Conservation (phyloP, 768 basidiomycete species). For the Tulasnella sp. region DNA sequence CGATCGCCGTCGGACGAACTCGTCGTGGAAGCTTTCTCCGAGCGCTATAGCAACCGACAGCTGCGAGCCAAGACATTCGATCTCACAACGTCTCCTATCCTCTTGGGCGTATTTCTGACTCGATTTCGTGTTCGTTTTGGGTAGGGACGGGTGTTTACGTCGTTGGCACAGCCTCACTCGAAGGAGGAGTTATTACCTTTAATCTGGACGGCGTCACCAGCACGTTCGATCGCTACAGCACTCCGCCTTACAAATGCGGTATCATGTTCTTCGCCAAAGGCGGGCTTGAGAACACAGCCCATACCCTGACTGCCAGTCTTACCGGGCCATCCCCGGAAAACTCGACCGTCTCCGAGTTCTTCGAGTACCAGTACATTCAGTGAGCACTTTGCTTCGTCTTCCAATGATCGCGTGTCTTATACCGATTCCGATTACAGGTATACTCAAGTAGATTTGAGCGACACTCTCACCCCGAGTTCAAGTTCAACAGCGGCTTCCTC, state of each 20-base stretch:
- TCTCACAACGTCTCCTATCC: not conserved
- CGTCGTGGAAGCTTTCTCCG: not conserved
- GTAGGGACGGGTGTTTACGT: not conserved
- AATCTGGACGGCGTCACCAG: not conserved
- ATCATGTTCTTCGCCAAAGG: not conserved
- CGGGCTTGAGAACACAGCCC: not conserved
- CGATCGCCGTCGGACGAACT: not conserved
- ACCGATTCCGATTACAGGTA: not conserved
- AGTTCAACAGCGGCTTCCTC: not conserved
- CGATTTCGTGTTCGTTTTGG: not conserved
- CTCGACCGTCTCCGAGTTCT: not conserved
- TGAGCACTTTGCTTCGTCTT: not conserved
- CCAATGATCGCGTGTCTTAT: not conserved
- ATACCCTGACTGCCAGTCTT: not conserved
- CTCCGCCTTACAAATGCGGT: not conserved
- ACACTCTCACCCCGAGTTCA: not conserved
- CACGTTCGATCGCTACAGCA: not conserved
- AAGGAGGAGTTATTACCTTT: constrained; percentile 4
- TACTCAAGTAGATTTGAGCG: not conserved
- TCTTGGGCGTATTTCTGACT: not conserved
- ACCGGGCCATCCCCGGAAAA: not conserved
- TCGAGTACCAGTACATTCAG: not conserved
- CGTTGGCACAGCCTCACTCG: not conserved
- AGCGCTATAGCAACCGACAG: not conserved
- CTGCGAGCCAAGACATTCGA: not conserved